Conservation (phyloP, 352 stramenopile species). For the Pythium aquatile region DNA sequence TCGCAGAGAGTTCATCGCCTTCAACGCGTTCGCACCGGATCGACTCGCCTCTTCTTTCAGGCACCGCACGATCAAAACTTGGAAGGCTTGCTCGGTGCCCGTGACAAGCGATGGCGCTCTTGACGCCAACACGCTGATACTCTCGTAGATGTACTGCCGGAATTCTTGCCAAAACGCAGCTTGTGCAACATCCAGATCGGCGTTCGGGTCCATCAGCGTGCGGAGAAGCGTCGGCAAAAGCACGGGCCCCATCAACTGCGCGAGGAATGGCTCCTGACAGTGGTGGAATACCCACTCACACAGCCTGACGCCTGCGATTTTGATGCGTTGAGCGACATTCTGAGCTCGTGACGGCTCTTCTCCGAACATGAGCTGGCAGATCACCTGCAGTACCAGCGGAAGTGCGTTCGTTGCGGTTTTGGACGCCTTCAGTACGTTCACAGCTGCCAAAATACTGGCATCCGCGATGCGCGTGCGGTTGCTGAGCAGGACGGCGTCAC, state of each 20-base stretch:
- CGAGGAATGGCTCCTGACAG: conserved; percentile 37
- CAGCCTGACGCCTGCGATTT: conserved; percentile 53
- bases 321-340: conserved; percentile 60
- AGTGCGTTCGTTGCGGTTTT: conserved; percentile 56
- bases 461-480: conserved; percentile 58
- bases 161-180: conserved; percentile 50
- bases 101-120: conserved; percentile 43
- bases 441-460: conserved; percentile 52
- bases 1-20: conserved; percentile 55
- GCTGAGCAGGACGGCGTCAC: conserved; percentile 38
- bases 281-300: conserved; percentile 66
- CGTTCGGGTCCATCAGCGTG: conserved; percentile 57
- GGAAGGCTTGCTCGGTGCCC: conserved; percentile 61
- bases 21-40: conserved; percentile 57
- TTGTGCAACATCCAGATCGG: conserved; percentile 45
- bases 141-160: conserved; percentile 63
- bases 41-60: conserved; percentile 52
- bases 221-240: conserved; percentile 66
- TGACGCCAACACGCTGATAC: conserved; percentile 42
- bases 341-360: conserved; percentile 40
- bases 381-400: conserved; percentile 62
- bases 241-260: conserved; percentile 59
- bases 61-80: conserved; percentile 68
- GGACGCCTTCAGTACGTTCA: conserved; percentile 46
- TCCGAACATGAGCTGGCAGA: conserved; percentile 82